Conservation (phyloP, 2,329 filamentous ascomycete species). For the Emergomyces pasteurianus region DNA sequence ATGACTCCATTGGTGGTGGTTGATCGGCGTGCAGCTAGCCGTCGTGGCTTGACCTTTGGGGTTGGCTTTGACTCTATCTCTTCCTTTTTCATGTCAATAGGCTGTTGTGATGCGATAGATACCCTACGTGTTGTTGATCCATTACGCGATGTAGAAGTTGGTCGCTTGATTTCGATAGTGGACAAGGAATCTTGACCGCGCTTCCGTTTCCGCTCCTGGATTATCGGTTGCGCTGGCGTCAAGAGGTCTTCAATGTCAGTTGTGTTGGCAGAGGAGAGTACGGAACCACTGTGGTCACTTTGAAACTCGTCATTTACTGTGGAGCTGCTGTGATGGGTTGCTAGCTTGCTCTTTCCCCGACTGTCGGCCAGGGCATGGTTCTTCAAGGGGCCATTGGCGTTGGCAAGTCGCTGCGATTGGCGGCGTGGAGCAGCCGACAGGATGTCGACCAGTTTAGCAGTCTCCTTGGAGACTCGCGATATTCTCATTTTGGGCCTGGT, state of each 20-base stretch:
- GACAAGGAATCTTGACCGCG: background rate
- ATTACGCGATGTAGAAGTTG: constrained; percentile 8
- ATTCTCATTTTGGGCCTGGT: constrained; percentile 37
- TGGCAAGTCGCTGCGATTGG: constrained; percentile 24
- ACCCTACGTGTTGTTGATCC: background rate
- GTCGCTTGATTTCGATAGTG: background rate
- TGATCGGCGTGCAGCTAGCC: constrained; percentile 29
- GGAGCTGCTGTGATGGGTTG: constrained; percentile 13
- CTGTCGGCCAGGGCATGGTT: constrained; percentile 19
- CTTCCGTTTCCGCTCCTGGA: constrained; percentile 40
- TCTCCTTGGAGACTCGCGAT: constrained; percentile 47
- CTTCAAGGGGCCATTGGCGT: background rate
- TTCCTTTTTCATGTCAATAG: background rate
- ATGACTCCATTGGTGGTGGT: constrained; percentile 26
- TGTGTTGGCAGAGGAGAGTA: constrained; percentile 25
- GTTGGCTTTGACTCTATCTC: constrained; percentile 10
- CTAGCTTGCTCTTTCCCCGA: constrained; percentile 17
- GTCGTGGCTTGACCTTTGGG: constrained; percentile 25
- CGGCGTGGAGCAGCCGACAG: constrained; percentile 33
- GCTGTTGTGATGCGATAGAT: background rate
- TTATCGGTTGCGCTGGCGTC: constrained; percentile 19
- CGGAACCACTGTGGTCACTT: constrained; percentile 19
- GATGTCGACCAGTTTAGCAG: constrained; percentile 43
- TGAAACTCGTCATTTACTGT: constrained; percentile 22
- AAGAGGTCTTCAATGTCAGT: constrained; percentile 48